Percentiles rank a stretch among this genome's conserved stretches.
These are phyloP conservation scores for Aspergillus mulundensis DNA, from an alignment of 495 filamentous ascomycete species.

Conservation along the genomic window DNA sequence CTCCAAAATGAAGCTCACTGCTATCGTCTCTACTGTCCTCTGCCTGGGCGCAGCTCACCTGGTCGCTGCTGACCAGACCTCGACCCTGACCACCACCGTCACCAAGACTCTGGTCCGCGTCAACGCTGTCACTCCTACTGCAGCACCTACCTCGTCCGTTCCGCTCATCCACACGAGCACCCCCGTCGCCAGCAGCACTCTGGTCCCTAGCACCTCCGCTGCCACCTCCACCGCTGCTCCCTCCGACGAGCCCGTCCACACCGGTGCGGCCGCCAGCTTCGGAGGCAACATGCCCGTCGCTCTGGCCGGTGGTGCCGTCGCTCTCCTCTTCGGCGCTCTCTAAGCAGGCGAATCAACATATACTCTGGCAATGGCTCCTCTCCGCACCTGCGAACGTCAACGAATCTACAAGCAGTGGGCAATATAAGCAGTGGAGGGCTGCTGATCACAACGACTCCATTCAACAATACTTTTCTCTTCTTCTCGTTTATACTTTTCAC, in stretches of 20 bases:
- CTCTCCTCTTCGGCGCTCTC: constrained; percentile 35
- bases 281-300: constrained; percentile 31
- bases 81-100: constrained; percentile 11
- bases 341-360: constrained; percentile 9
- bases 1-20: constrained; percentile 34
- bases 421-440: constrained; percentile 5
- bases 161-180: constrained; percentile 7
- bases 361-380: constrained; percentile 10
- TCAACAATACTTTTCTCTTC: constrained; percentile 15
- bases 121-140: constrained; percentile 12
- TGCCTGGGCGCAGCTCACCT: constrained; percentile 26
- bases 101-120: constrained; percentile 11
- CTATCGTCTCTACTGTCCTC: constrained; percentile 33
- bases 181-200: constrained; percentile 10
- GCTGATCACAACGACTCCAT: constrained; percentile 12
- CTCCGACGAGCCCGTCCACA: constrained; percentile 11
- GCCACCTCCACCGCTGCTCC: constrained; percentile 18
- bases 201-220: constrained; percentile 20
- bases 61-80: constrained; percentile 14
- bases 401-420: too few relatives aligned
- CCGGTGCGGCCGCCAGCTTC: constrained; percentile 21
- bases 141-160: constrained; percentile 3
- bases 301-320: constrained; percentile 36
- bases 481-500: constrained; percentile 15
- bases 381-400: neutral